Conservation (phyloP, 306 rosid genomes). For the Gastrolobium villosum region DNA sequence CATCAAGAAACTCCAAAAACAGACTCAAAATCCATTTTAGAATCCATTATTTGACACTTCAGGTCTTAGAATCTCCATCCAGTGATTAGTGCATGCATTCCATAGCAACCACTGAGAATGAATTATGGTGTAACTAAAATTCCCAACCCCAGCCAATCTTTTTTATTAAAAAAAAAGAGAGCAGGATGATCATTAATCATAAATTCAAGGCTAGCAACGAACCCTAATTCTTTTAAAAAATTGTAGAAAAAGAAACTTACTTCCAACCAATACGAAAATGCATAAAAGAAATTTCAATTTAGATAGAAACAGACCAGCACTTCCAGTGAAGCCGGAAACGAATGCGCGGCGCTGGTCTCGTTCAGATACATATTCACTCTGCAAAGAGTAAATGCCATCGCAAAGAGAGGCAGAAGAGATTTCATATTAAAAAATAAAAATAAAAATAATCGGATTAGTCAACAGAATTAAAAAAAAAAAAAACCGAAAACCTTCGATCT, state of each 20-base stretch:
- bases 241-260: constrained; percentile 7
- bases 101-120: neutral
- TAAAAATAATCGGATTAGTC: neutral
- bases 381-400: constrained; percentile 56
- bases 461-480: neutral
- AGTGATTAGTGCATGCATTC: neutral
- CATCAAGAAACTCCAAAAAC: constrained; percentile 22
- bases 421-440: neutral
- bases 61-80: neutral
- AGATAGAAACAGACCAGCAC: constrained; percentile 77
- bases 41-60: neutral
- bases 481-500: neutral
- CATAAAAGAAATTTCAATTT: neutral
- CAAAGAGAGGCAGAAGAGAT: neutral
- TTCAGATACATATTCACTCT: constrained; percentile 97
- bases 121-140: neutral
- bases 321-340: constrained; percentile 95
- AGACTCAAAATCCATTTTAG: constrained; percentile 25
- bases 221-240: neutral
- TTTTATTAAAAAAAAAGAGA: neutral
- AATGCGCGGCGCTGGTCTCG: constrained; percentile 90
- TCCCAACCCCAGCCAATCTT: neutral
- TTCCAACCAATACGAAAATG: neutral
- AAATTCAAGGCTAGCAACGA: constrained; percentile 6
- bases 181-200: neutral